Base-by-base conservation (phyloP, 169 alveolate species). In the Eimeria acervulina region DNA sequence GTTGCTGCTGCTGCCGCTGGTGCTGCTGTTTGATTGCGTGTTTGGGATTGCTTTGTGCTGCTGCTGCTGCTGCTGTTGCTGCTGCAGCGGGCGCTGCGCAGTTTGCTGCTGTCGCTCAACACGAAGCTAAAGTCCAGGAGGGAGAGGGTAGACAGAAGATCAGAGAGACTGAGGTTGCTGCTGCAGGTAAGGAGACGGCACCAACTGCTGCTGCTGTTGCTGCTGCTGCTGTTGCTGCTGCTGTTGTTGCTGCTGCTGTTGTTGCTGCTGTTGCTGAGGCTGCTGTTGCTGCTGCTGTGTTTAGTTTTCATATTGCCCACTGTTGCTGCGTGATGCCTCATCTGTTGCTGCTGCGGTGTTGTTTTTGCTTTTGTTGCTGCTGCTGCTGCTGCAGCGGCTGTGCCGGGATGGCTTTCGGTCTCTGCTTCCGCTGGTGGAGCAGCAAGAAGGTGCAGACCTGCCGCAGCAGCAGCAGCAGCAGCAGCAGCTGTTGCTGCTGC, bases 161-260 rank as follows among this genome's bases (percentile, higher is more conserved):
- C 95, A 19, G 95, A 90, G 51, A 84, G 85, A 21, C 88, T 90
- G 26, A 80, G 95, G 76, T 52, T 63, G 74, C 95, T 90, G 28
- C 52, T 90, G 42, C 51, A n/a, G 40, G 95, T 66, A n/a, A 19
- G 68, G 13, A 63, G 38, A 26, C 38, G 10, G 38, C 76, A 6
- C 13, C 15, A n/a, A 63, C 38, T 63, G 74, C 33, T 66, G 61
- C 84, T 72, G 76, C 76, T 63, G 33, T 36, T 63, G 36, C 17
- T 23, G 2, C 36, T 63, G 40, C 76, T 23, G 19, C 40, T 63
- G 76, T 21, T 63, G 76, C 76, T 63, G n/a, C 76, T 63, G 4
- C 40, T 21, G 13, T 21, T 63, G 76, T 10, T 63, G 76, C 40
- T 63, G 76, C 76, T 28, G 76, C 76, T 63, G 76, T 15, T 63